A percentile compares a stretch with the other conserved stretches of the same genome.
Evolutionary conservation across 2,329 filamentous ascomycete species (phyloP).

Genomic region (Mycogone perniciosa): DNA sequence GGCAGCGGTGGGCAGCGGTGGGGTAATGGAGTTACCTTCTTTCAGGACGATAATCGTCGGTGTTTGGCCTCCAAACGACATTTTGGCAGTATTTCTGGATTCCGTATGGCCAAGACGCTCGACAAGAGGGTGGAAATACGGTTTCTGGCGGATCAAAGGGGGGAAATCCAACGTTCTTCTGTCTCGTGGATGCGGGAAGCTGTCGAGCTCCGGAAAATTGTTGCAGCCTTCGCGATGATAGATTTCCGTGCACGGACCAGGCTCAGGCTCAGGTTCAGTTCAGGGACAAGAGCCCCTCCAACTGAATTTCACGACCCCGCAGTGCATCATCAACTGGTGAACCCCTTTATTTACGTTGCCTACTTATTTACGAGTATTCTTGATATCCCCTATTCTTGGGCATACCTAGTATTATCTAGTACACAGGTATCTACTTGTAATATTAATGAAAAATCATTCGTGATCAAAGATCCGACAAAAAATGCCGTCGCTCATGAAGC

Average conservation of each 20-base stretch:
- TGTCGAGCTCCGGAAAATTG: slow-evolving; percentile 46
- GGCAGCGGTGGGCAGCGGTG: slow-evolving; percentile 29
- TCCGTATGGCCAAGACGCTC: background rate
- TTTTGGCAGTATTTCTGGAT: slow-evolving; percentile 35
- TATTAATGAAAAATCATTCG: too few species aligned
- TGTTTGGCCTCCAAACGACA: slow-evolving; percentile 97
- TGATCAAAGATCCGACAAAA: background rate
- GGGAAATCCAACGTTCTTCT: slow-evolving; percentile 11
- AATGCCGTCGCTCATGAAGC: background rate
- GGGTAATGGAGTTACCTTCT: slow-evolving; percentile 65
- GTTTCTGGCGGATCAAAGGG: slow-evolving; percentile 13
- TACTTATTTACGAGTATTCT: too few species aligned
- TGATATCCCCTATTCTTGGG: too few species aligned
- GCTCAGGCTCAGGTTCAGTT: background rate
- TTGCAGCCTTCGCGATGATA: slow-evolving; percentile 36
- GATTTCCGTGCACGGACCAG: slow-evolving; percentile 25
- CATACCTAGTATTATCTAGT: too few species aligned
- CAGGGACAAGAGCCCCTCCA: slow-evolving; percentile 13
- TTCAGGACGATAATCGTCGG: slow-evolving; percentile 97
- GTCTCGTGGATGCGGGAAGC: slow-evolving; percentile 27
- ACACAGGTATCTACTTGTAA: too few species aligned
- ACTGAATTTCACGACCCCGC: slow-evolving; percentile 5
- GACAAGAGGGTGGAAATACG: slow-evolving; percentile 8
- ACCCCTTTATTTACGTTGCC: too few species aligned
- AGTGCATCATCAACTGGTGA: too few species aligned